Percentiles rank a stretch among this genome's conserved stretches.
Evolutionary conservation across 176 grass and related monocot species (phyloP).

Genomic region (Juncus effusus): DNA sequence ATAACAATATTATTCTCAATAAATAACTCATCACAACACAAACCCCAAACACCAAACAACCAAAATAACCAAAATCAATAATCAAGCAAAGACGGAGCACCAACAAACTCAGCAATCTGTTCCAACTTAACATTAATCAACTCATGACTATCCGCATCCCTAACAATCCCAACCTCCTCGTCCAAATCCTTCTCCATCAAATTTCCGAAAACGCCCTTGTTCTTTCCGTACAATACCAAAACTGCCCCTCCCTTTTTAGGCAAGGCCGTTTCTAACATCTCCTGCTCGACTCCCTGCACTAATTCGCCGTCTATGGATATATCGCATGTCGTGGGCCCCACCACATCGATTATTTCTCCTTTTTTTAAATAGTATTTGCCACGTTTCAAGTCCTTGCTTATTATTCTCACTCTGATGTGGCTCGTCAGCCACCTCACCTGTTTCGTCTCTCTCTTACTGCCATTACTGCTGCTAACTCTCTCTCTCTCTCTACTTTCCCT

Average conservation of each 20-base stretch:
- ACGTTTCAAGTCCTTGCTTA: conserved; percentile 60
- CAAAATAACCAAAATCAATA: conserved; percentile 39
- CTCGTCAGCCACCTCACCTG: conserved; percentile 59
- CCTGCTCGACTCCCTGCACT: conserved; percentile 83
- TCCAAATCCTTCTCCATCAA: conserved; percentile 58
- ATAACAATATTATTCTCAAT: conserved; percentile 20
- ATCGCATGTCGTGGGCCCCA: conserved; percentile 77
- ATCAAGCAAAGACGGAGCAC: conserved; percentile 65
- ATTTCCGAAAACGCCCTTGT: conserved; percentile 77
- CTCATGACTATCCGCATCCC: conserved; percentile 65
- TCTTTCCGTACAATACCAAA: conserved; percentile 76
- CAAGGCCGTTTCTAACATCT: conserved; percentile 86
- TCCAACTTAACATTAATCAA: conserved; percentile 70
- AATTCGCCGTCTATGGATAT: conserved; percentile 77
- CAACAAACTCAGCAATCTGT: conserved; percentile 80
- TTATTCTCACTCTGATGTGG: conserved; percentile 83
- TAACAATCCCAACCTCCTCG: conserved; percentile 57
- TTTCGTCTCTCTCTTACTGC: conserved; percentile 31
- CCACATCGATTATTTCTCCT: conserved; percentile 75
- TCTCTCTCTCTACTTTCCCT: conserved; percentile 38
- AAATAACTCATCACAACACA: conserved; percentile 14
- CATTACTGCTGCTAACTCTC: neutral
- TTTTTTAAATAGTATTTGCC: conserved; percentile 75
- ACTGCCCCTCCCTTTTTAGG: conserved; percentile 65
- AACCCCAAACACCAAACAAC: neutral